Base-by-base conservation (phyloP, 2,329 filamentous ascomycete species). In the Colletotrichum sp. region DNA sequence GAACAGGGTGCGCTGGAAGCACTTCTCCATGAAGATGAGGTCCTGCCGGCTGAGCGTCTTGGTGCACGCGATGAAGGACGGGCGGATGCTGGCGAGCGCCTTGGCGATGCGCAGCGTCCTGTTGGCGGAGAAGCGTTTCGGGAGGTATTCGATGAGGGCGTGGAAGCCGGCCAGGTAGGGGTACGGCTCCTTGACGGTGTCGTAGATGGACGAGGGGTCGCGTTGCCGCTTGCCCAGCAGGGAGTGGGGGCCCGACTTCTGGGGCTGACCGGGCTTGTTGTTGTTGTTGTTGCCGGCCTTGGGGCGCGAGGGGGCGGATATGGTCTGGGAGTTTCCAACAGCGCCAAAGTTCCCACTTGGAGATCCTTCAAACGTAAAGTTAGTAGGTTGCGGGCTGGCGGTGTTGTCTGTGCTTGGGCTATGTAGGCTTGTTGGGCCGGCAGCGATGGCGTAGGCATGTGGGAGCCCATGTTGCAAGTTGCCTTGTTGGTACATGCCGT, bases 21-120 rank as follows among this genome's bases (percentile, higher is more conserved):
- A 98, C 86, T 98, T 98, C 84, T 99, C 97, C 94, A 98, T 98
- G 84, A 99, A 98, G 26, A 99, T 93, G 32, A 99, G 88, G 84
- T 99, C 97, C 81, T 97, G 94, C 21, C 93, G 90, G 78, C 95
- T 96, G 77, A 99, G 88, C n/a, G 95, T 96, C 81, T 95, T 95
- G 24, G 95, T 98, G 77, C 95, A 98, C 13, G 96, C 94, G 78
- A 99, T 96, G 82, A 99, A 97, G 0, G 96, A 97, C 3, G 97
- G 96, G 9, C 97, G 94, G 80, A 98, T 98, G 60, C 94, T 95
- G 8, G 95, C 94, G 69, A 99, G 90, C 0, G 96, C 94, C 85
- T 96, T 95, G 75, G 95, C 96, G 79, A 98, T 98, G 74, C 94
- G 92, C 28, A 96, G 85, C 0, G 94, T 94, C 85, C 96, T 96